Evolutionary conservation across 1,284 basidiomycete species (phyloP).

Genomic region (Ganoderma lingzhi): DNA sequence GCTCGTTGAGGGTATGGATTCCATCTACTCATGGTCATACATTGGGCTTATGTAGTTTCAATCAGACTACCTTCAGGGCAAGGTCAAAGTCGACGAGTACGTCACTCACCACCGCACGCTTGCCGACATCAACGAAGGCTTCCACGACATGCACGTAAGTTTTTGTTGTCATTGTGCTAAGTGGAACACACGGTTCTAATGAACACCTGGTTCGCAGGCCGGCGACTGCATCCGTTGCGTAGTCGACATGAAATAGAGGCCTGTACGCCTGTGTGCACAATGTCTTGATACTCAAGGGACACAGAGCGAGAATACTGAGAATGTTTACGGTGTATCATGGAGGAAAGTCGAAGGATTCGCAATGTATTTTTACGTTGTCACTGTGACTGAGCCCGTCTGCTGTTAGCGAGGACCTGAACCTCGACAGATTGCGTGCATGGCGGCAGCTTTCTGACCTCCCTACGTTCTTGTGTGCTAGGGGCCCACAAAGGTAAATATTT

Average conservation of each 20-base stretch:
- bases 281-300: neutral
- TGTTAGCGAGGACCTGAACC: neutral
- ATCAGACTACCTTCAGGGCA: constrained; percentile 76
- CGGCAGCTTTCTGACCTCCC: neutral
- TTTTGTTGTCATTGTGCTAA: constrained; percentile 3
- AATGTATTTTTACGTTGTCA: constrained; percentile 21
- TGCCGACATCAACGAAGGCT: constrained; percentile 87
- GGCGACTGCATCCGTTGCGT: constrained; percentile 95
- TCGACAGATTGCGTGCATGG: neutral
- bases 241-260: constrained; percentile 67
- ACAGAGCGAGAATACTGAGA: constrained; percentile 10
- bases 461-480: neutral
- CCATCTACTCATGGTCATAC: neutral
- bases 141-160: constrained; percentile 95
- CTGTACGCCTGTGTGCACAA: neutral
- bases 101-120: constrained; percentile 84
- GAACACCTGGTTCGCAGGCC: constrained; percentile 49
- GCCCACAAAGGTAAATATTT: neutral
- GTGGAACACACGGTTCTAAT: neutral
- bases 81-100: constrained; percentile 89
- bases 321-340: constrained; percentile 28
- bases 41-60: neutral
- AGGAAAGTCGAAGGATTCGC: constrained; percentile 18
- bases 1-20: constrained; percentile 76
- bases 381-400: neutral